phyloP scores from a whole-genome alignment of 208 protist genomes.

The Wallacemonas sp. region DNA sequence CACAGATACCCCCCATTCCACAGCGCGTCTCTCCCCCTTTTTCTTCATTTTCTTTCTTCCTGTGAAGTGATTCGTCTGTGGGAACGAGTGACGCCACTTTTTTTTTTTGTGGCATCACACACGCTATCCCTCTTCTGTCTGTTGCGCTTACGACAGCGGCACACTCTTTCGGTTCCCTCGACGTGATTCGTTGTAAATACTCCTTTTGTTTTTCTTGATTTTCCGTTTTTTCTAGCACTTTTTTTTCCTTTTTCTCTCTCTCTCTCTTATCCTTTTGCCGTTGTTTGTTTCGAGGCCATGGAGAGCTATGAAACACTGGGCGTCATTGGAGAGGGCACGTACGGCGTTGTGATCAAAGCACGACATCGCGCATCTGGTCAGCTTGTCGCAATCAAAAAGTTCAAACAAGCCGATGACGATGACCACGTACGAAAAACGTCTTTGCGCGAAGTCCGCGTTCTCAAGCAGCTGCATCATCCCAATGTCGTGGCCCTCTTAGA shows the following conservation, averaged over 20 bases:
- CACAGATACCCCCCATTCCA: no score
- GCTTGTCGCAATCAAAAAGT: constrained; percentile 96
- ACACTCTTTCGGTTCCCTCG: no score
- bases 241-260: constrained; percentile 12
- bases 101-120: neutral
- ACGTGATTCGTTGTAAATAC: no score
- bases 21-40: neutral
- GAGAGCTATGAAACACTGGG: constrained; percentile 93
- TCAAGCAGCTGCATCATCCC: constrained; percentile 94
- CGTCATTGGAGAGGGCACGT: constrained; percentile 93
- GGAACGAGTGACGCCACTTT: no score
- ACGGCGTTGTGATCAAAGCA: constrained; percentile 95
- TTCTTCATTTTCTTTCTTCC: neutral
- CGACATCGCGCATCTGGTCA: constrained; percentile 91
- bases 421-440: constrained; percentile 94
- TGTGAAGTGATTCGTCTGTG: no score
- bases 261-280: neutral
- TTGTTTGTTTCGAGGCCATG: constrained; percentile 37
- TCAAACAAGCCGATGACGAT: constrained; percentile 95
- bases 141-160: neutral
- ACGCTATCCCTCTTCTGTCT: constrained; percentile 10
- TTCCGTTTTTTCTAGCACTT: neutral
- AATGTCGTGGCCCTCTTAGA: constrained; percentile 95
- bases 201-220: constrained; percentile 10
- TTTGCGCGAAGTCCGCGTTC: constrained; percentile 91